Evolutionary conservation across 2,329 filamentous ascomycete genomes (phyloP).

Genomic region (Nothopassalora personata): DNA sequence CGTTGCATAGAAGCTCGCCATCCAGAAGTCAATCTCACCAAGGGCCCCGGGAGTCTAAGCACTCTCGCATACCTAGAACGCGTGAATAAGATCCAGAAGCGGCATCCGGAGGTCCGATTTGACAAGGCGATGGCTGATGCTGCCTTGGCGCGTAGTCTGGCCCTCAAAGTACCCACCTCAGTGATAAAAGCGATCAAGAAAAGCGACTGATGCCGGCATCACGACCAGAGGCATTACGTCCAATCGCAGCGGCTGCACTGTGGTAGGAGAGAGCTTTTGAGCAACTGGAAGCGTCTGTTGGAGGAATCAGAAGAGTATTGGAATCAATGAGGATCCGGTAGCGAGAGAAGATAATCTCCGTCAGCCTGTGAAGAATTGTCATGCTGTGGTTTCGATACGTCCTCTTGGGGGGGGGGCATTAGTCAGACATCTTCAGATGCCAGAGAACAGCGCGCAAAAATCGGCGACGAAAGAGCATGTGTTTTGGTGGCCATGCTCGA

Average conservation of each 20-base stretch:
- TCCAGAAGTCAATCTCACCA: not conserved
- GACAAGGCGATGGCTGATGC: not conserved
- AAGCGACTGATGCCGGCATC: not conserved
- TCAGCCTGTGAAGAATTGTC: not conserved
- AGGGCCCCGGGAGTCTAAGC: not conserved
- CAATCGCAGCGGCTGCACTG: not conserved
- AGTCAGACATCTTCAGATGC: too few relatives aligned
- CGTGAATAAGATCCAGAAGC: not conserved
- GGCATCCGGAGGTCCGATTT: not conserved
- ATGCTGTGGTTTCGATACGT: not conserved
- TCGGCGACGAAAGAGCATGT: too few relatives aligned
- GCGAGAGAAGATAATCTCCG: not conserved
- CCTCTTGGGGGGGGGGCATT: too few relatives aligned
- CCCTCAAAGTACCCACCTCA: not conserved
- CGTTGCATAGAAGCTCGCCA: not conserved
- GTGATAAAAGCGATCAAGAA: not conserved
- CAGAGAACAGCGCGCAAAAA: too few relatives aligned
- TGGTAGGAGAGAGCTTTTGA: not conserved
- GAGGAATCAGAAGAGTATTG: not conserved
- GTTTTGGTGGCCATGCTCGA: too few relatives aligned
- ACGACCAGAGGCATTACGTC: too few relatives aligned
- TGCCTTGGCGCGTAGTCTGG: not conserved
- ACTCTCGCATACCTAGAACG: not conserved
- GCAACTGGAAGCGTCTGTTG: not conserved
- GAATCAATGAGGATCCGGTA: not conserved